A percentile compares a stretch with the other conserved stretches of the same genome.
These are phyloP conservation scores for Thielaviopsis punctulata DNA, from an alignment of 2,329 filamentous ascomycete genomes.

Conservation along the genomic window DNA sequence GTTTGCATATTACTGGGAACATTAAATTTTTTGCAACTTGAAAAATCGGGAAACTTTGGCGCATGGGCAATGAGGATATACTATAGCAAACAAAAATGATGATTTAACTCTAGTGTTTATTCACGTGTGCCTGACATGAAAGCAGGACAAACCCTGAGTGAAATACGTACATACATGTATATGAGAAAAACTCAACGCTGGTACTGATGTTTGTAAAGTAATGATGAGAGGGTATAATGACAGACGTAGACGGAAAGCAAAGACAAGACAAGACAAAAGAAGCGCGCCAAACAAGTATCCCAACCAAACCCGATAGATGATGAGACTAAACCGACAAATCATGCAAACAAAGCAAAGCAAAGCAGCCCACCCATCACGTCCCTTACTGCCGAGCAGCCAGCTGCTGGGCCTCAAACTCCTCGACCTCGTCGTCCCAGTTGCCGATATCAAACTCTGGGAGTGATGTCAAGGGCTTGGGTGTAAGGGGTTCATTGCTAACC, in stretches of 20 bases:
- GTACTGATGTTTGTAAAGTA: neutral
- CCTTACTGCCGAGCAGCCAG: neutral
- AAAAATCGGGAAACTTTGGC: neutral
- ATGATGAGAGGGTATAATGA: neutral
- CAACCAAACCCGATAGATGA: neutral
- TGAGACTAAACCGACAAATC: neutral
- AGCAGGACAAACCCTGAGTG: too few relatives aligned
- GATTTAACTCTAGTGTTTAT: too few relatives aligned
- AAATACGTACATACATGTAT: too few relatives aligned
- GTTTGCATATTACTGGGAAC: neutral
- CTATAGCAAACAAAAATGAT: neutral
- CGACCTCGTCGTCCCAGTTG: constrained; percentile 43
- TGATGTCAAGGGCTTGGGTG: constrained; percentile 17
- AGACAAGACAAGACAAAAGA: neutral
- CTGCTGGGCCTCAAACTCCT: constrained; percentile 24
- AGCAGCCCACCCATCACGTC: neutral
- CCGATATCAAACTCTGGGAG: constrained; percentile 24
- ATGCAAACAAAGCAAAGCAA: neutral
- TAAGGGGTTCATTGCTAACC: constrained; percentile 15
- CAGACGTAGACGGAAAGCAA: neutral
- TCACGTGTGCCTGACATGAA: too few relatives aligned
- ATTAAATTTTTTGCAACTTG: too few relatives aligned
- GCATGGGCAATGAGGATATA: neutral
- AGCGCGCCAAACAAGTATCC: neutral
- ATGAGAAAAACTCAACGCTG: neutral